Evolutionary conservation across 192 early-diverging fungal genomes (phyloP).

Genomic region (Coemansia sp.): DNA sequence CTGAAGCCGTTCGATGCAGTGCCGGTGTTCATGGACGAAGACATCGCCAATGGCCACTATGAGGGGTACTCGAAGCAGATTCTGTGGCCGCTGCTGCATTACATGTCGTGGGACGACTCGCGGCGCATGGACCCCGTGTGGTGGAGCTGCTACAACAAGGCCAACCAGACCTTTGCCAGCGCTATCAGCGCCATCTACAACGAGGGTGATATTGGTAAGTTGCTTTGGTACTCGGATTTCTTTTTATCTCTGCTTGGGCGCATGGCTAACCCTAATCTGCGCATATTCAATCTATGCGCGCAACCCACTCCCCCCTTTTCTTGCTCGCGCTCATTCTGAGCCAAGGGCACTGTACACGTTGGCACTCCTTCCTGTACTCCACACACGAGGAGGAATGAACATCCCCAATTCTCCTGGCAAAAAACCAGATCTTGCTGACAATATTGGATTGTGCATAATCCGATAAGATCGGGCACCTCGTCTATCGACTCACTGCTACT

Average conservation of each 20-base stretch:
- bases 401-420: not conserved
- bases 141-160: slow-evolving; percentile 80
- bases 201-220: slow-evolving; percentile 64
- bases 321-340: not conserved
- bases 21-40: slow-evolving; percentile 77
- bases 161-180: slow-evolving; percentile 77
- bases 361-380: not conserved
- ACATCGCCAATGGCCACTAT: slow-evolving; percentile 77
- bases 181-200: slow-evolving; percentile 69
- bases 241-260: not conserved
- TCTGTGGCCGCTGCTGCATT: slow-evolving; percentile 97
- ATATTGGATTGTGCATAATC: not conserved
- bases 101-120: slow-evolving; percentile 81
- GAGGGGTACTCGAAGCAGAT: slow-evolving; percentile 97
- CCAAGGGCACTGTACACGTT: not conserved
- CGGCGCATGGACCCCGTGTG: slow-evolving; percentile 61
- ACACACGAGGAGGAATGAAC: not conserved
- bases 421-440: not conserved
- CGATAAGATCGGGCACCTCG: not conserved
- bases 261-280: slow-evolving; percentile 4
- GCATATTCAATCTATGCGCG: not conserved
- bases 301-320: not conserved
- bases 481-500: not conserved
- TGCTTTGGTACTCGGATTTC: not conserved
- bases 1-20: slow-evolving; percentile 59